phyloP scores from a whole-genome alignment of 2,329 filamentous ascomycete species.

The Zarea fungicola region DNA sequence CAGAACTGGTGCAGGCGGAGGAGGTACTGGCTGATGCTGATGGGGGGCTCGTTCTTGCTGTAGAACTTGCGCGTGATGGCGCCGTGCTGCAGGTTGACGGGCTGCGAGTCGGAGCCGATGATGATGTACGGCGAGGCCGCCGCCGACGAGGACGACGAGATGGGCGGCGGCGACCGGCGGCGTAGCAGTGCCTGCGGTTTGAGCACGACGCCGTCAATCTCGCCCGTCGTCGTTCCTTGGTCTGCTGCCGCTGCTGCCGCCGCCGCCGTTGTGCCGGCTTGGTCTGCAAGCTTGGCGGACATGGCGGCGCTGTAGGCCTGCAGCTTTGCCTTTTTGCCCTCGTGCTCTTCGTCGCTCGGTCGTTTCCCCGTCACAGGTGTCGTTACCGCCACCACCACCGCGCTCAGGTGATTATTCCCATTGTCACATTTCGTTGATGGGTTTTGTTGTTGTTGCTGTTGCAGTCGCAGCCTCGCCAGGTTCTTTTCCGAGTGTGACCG shows the following conservation, averaged over 20 bases:
- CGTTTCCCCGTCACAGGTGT: slow-evolving; percentile 11
- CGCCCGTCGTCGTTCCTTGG: slow-evolving; percentile 20
- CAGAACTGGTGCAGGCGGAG: slow-evolving; percentile 84
- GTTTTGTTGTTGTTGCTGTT: background rate
- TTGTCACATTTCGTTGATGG: slow-evolving; percentile 6
- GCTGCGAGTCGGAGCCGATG: slow-evolving; percentile 65
- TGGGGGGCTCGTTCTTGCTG: slow-evolving; percentile 78
- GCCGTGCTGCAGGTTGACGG: slow-evolving; percentile 71
- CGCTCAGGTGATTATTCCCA: too few species aligned
- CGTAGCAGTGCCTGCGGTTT: slow-evolving; percentile 27
- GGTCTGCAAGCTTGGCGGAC: slow-evolving; percentile 22
- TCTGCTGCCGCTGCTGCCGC: slow-evolving; percentile 4
- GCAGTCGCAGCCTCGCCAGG: slow-evolving; percentile 38
- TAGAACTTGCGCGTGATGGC: slow-evolving; percentile 91
- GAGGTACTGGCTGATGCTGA: slow-evolving; percentile 79
- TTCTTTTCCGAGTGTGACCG: slow-evolving; percentile 53
- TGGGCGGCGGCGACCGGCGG: slow-evolving; percentile 19
- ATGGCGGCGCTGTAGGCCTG: slow-evolving; percentile 24
- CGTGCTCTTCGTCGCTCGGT: slow-evolving; percentile 6
- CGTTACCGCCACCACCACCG: background rate
- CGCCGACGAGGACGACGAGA: slow-evolving; percentile 14
- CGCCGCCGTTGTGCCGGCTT: slow-evolving; percentile 13
- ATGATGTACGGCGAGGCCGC: slow-evolving; percentile 50
- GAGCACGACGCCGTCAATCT: slow-evolving; percentile 54
- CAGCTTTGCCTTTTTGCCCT: slow-evolving; percentile 17